These are phyloP conservation scores for Trichoderma guizhouense DNA, from an alignment of 2,329 filamentous ascomycete species.

Conservation along the genomic window DNA sequence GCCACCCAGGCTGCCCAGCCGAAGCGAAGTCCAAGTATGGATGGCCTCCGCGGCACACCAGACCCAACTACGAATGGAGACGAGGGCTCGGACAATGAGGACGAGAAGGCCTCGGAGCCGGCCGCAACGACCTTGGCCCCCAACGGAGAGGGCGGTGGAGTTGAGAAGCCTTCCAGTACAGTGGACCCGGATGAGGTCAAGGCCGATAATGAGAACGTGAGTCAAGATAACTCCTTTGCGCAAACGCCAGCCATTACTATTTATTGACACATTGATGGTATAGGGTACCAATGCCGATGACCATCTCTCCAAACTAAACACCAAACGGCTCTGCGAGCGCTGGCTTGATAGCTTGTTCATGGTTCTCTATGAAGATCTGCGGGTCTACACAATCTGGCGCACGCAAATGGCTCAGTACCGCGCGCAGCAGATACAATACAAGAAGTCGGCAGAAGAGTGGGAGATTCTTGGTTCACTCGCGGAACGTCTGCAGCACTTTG, in stretches of 20 bases:
- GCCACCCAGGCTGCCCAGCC: slow-evolving; percentile 43
- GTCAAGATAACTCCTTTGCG: slow-evolving; percentile 23
- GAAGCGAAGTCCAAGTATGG: slow-evolving; percentile 74
- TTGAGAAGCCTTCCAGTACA: slow-evolving; percentile 78
- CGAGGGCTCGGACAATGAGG: slow-evolving; percentile 36
- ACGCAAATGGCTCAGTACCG: slow-evolving; percentile 96
- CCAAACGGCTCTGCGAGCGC: slow-evolving; percentile 93
- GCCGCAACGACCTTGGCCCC: slow-evolving; percentile 32
- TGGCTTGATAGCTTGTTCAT: slow-evolving; percentile 99
- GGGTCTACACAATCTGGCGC: slow-evolving; percentile 98
- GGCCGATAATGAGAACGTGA: slow-evolving; percentile 67
- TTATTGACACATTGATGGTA: slow-evolving; percentile 20
- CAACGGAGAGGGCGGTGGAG: slow-evolving; percentile 36
- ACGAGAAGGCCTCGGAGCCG: slow-evolving; percentile 32
- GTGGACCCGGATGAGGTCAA: slow-evolving; percentile 75
- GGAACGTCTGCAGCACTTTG: slow-evolving; percentile 84
- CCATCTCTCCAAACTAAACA: slow-evolving; percentile 86
- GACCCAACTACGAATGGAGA: slow-evolving; percentile 52
- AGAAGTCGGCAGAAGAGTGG: slow-evolving; percentile 96
- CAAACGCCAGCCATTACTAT: neutral
- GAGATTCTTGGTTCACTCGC: slow-evolving; percentile 93
- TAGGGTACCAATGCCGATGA: slow-evolving; percentile 64
- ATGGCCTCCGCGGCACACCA: slow-evolving; percentile 70
- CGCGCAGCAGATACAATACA: slow-evolving; percentile 90
- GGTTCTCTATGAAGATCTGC: slow-evolving; percentile 96